Percentiles rank a stretch among this genome's conserved stretches.
Conservation (phyloP, 345 rosid genomes). For the Eucalyptus cloeziana region DNA sequence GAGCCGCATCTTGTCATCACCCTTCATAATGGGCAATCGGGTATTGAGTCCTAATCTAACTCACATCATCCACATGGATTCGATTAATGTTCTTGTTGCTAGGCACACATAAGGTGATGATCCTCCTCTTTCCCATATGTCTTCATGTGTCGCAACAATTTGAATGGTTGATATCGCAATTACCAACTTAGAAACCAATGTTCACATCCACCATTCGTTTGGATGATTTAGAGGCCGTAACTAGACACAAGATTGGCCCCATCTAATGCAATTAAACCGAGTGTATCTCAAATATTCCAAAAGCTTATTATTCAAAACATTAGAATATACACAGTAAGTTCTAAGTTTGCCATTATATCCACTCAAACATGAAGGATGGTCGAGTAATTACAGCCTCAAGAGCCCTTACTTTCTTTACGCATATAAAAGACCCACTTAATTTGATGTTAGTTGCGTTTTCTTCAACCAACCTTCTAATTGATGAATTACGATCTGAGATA, state of each 20-base stretch:
- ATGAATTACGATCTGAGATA: neutral
- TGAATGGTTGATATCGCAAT: neutral
- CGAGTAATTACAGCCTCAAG: neutral
- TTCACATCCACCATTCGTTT: neutral
- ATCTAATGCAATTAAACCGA: neutral
- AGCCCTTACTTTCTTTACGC: neutral
- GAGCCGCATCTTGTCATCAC: neutral
- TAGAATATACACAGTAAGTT: neutral
- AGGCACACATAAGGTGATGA: neutral
- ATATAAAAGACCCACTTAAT: neutral
- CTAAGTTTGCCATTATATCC: neutral
- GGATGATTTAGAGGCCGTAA: neutral
- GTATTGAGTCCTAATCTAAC: neutral
- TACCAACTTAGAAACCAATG: neutral
- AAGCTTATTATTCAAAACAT: neutral
- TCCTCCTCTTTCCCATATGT: neutral
- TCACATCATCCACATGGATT: neutral
- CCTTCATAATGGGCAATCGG: neutral
- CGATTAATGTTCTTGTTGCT: neutral
- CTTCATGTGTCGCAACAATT: neutral
- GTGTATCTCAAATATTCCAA: neutral
- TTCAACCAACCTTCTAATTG: neutral
- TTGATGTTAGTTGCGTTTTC: neutral
- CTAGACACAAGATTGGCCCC: neutral
- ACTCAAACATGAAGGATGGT: neutral